Percentiles rank a stretch among this genome's conserved stretches.
Evolutionary conservation across 2,329 filamentous ascomycete species (phyloP).

Genomic region (Penicillium sp.): DNA sequence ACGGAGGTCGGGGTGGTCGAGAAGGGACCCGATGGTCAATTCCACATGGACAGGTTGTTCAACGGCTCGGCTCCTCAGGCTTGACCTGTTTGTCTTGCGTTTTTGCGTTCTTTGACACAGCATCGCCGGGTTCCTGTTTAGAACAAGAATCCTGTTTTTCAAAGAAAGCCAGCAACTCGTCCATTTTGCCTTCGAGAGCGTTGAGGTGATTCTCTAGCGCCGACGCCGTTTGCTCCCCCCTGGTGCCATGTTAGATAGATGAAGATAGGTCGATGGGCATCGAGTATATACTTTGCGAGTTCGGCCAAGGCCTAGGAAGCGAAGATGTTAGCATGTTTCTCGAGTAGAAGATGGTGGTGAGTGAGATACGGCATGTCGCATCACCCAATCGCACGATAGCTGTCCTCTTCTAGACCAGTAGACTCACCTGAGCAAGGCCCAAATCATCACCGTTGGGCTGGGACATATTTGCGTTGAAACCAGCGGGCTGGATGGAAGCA

Average conservation of each 20-base stretch:
- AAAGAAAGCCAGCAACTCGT: constrained; percentile 31
- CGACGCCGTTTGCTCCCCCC: constrained; percentile 25
- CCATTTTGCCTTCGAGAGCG: constrained; percentile 25
- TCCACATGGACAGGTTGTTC: constrained; percentile 55
- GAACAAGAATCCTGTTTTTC: constrained; percentile 12
- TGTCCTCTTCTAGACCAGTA: not conserved
- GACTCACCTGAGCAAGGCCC: constrained; percentile 6
- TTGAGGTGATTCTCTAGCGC: constrained; percentile 22
- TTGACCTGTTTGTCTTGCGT: constrained; percentile 1
- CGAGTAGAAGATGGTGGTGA: not conserved
- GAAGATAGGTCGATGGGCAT: not conserved
- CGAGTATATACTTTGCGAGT: constrained; percentile 19
- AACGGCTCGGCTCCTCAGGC: constrained; percentile 14
- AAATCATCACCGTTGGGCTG: not conserved
- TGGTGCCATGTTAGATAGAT: constrained; percentile 7
- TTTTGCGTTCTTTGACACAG: not conserved
- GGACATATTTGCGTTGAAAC: not conserved
- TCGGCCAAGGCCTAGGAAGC: constrained; percentile 20
- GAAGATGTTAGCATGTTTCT: not conserved
- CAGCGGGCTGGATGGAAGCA: not conserved
- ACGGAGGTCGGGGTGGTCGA: constrained; percentile 88
- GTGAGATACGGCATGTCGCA: not conserved
- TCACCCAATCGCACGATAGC: not conserved
- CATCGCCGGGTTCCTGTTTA: not conserved
- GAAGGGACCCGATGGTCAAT: constrained; percentile 70